phyloP scores from a whole-genome alignment of 495 filamentous ascomycete species.

The Xeromyces bisporus region DNA sequence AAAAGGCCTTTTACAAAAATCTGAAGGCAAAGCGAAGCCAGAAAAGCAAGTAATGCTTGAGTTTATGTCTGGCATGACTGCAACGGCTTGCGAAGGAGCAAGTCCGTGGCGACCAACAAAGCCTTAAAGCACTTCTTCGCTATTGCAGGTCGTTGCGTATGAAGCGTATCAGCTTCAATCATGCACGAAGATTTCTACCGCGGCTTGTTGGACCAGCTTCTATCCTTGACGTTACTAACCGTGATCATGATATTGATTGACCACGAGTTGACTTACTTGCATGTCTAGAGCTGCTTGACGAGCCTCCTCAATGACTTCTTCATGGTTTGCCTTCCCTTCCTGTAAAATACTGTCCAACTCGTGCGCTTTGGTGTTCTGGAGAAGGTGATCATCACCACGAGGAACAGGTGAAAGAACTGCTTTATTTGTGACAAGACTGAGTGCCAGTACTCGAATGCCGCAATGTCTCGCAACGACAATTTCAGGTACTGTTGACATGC shows the following conservation, averaged over 20 bases:
- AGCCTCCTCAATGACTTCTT: conserved; percentile 55
- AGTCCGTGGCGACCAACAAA: not conserved
- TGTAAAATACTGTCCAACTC: conserved; percentile 41
- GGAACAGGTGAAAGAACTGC: conserved; percentile 47
- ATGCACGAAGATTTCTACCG: conserved; percentile 18
- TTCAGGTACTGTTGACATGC: conserved; percentile 68
- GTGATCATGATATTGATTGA: not conserved
- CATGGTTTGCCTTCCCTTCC: conserved; percentile 51
- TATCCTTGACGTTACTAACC: conserved; percentile 11
- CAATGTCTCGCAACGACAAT: conserved; percentile 58
- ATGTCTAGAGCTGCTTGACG: conserved; percentile 45
- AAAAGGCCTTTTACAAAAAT: conserved; percentile 53
- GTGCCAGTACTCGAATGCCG: conserved; percentile 50
- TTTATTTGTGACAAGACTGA: conserved; percentile 64
- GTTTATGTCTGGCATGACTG: no score
- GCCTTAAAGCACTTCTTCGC: no score
- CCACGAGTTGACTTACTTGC: conserved; percentile 35
- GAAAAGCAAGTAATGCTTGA: conserved; percentile 12
- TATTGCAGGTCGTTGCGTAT: not conserved
- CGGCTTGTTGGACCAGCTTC: conserved; percentile 24
- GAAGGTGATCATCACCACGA: conserved; percentile 37
- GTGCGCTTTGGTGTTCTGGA: conserved; percentile 22
- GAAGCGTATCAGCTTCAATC: not conserved
- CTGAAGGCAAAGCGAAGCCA: conserved; percentile 40
- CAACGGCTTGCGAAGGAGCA: no score